Conservation (phyloP, 2,329 filamentous ascomycete species). For the Elsinoe necatrix region DNA sequence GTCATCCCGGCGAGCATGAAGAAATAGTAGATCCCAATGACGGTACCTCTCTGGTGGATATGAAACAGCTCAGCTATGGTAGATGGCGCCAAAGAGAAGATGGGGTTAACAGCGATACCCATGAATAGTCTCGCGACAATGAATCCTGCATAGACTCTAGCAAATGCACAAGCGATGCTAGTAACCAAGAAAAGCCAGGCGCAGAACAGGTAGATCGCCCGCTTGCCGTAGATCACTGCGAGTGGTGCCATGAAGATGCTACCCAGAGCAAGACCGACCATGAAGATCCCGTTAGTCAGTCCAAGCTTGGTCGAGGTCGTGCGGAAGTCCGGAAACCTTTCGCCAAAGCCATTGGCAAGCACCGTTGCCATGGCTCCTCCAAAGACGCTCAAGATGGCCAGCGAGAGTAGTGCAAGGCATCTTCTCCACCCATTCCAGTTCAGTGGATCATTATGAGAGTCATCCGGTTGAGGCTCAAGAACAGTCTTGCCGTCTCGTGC, state of each 20-base stretch:
- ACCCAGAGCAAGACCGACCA: slow-evolving; percentile 7
- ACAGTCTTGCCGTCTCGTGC: slow-evolving; percentile 78
- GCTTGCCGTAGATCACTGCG: slow-evolving; percentile 8
- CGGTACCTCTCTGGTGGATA: slow-evolving; percentile 5
- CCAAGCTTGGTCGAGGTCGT: not conserved
- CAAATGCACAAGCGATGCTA: not conserved
- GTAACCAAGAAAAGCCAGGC: slow-evolving; percentile 8
- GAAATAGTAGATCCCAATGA: slow-evolving; percentile 3
- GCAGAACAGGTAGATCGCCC: slow-evolving; percentile 7
- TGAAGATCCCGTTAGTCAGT: not conserved
- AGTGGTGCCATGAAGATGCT: slow-evolving; percentile 8
- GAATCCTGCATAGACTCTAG: not conserved
- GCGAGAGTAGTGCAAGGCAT: slow-evolving; percentile 67
- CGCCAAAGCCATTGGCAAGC: slow-evolving; percentile 34
- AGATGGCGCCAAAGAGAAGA: not conserved
- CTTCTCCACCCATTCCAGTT: slow-evolving; percentile 83
- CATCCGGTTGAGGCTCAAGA: slow-evolving; percentile 83
- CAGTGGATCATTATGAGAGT: slow-evolving; percentile 80
- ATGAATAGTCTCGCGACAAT: slow-evolving; percentile 1
- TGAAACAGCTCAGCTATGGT: slow-evolving; percentile 10
- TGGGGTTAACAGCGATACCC: slow-evolving; percentile 1
- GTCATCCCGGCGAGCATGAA: slow-evolving; percentile 53
- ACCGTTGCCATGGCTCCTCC: slow-evolving; percentile 89
- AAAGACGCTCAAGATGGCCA: slow-evolving; percentile 88
- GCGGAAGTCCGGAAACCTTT: not conserved